Evolutionary conservation across 345 rosid genomes (phyloP), one percentile per base, ranked within the genome.

Genomic region (Camelina hispida): DNA sequence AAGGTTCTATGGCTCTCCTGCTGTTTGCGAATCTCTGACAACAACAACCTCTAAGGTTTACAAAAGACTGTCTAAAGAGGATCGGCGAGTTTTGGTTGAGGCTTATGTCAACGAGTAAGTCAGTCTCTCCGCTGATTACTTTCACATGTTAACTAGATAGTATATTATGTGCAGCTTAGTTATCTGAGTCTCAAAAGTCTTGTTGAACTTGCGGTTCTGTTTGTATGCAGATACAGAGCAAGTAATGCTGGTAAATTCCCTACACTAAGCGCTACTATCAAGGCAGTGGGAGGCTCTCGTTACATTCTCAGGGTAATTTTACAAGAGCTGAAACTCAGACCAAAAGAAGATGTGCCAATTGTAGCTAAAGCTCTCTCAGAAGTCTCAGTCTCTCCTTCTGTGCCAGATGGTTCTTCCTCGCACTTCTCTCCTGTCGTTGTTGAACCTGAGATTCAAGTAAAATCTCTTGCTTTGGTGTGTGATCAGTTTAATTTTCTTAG

Each of bases 1-100:
- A 15, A 77, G 72, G 48, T 60, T 69, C 23, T 77, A 77, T 53
- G 59, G 56, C 63, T 77, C 81, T 59, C 72, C 81, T 71, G 81
- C 74, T 66, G 56, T 59, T 71, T 65, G 48, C 20, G 16, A 77
- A 23, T 2, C 72, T 38, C 7, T 59, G 30, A 28, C 30, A 30
- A 38, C 30, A 30, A 38, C 55, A 40, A 67, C 72, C 30, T 40
- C 72, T 13, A 77, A 65, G 50, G 18, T 51, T 57, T 0, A 0
- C 13, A 77, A 50, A 38, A 56, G 48, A 38, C 72, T 71, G 0
- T 63, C 76, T 6, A 71, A 15, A 71, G 76, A 64, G 40, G 81
- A 77, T 6, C 68, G 81, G 1, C 52, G 77, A 57, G 55, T 58
- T 65, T 9, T 12, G 42, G 76, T 71, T 14, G 77, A 56, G 62